Percentiles rank a stretch among this genome's conserved stretches.
Evolutionary conservation across 176 grass and related monocot genomes (phyloP).

Genomic region (Dendrocalamus sinicus): DNA sequence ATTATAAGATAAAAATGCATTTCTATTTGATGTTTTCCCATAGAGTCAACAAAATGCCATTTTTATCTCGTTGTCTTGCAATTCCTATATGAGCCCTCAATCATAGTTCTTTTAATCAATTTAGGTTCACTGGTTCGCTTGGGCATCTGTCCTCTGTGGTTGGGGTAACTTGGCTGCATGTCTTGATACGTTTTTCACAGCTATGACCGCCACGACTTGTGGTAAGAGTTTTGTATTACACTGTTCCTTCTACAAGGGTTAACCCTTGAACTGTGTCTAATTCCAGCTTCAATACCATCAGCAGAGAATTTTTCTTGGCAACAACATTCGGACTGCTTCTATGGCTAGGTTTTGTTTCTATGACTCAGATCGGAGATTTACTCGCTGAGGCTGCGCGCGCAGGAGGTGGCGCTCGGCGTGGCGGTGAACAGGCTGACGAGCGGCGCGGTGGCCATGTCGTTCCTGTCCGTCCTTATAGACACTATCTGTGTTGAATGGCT

Average conservation of each 20-base stretch:
- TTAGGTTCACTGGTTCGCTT: conserved; percentile 94
- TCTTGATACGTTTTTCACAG: conserved; percentile 64
- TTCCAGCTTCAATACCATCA: conserved; percentile 81
- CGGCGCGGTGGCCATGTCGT: too few species aligned
- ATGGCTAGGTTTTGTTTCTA: conserved; percentile 74
- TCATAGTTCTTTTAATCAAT: conserved; percentile 43
- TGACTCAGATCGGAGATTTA: too few species aligned
- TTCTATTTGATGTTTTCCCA: not conserved
- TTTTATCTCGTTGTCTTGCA: conserved; percentile 13
- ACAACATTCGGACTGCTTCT: conserved; percentile 67
- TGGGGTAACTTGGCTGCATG: conserved; percentile 99
- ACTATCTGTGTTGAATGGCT: too few species aligned
- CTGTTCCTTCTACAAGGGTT: conserved; percentile 15
- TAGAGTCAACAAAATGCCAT: not conserved
- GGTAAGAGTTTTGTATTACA: not conserved
- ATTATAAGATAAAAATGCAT: not conserved
- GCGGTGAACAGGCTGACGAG: too few species aligned
- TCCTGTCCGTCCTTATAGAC: too few species aligned
- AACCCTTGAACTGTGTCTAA: conserved; percentile 14
- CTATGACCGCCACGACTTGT: not conserved
- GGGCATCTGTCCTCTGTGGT: conserved; percentile 79
- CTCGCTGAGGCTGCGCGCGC: too few species aligned
- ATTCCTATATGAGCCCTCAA: conserved; percentile 1
- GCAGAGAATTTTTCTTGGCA: conserved; percentile 84
- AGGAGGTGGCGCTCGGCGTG: too few species aligned